Base-by-base conservation (phyloP, 2,329 filamentous ascomycete genomes). In the Zymoseptoria ardabiliae region DNA sequence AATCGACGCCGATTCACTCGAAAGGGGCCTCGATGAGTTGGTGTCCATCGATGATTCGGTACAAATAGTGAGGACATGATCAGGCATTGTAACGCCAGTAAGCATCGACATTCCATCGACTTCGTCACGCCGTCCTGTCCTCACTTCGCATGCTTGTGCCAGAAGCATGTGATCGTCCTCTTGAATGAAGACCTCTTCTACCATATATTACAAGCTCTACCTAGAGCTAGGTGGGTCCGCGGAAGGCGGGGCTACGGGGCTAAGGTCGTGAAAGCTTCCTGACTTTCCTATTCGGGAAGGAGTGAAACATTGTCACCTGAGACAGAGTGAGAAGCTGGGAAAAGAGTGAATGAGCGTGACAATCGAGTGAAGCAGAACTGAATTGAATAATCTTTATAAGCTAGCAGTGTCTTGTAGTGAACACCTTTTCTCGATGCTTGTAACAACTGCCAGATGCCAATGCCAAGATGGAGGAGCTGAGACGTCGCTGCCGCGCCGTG, bases 1-100 rank as follows among this genome's bases (percentile, higher is more conserved):
- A 48, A 52, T 10, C 8, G 20, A 28, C 35, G 35, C 54, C 54
- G 19, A 52, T 53, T 56, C 35, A 54, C 55, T 57, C 58, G 58
- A 52, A 57, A 60, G 58, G 55, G 55, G 50, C 17, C 13, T 49
- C 22, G 25, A 52, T 23, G 51, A 50, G 20, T 56, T 55, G 55
- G 51, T 53, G 41, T 48, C 50, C 50, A 22, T 23, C 49, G 20
- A 45, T 22, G n/a, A 25, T 48, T 53, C 35, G 58, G 58, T 56
- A 59, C 58, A 59, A 48, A 13, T 45, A 45, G 35, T n/a, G 35
- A 45, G 35, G 35, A 4, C 10, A 17, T 45, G 10, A 41, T 17
- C 35, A 45, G n/a, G 13, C 35, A 45, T n/a, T 45, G 25, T 28
- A 28, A 28, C 25, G 25, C 25, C 25, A 28, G 9, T 28, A 28